Conservation (phyloP, 495 filamentous ascomycete genomes). For the Geopyxis carbonaria region DNA sequence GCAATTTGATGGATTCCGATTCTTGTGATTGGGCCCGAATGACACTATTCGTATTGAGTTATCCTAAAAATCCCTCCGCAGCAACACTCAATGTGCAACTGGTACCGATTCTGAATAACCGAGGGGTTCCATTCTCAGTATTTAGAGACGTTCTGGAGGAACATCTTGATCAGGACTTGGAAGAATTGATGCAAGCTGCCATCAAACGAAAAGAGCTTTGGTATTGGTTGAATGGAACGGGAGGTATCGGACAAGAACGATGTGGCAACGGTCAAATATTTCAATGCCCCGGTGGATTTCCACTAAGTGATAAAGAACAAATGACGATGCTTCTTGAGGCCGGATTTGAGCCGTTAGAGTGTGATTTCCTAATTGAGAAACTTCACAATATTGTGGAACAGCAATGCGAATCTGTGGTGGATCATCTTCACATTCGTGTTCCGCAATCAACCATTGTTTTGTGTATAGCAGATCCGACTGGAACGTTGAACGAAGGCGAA, state of each 20-base stretch:
- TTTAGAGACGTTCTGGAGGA: conserved; percentile 41
- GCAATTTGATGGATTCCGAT: conserved; percentile 23
- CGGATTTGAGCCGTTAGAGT: conserved; percentile 22
- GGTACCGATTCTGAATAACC: conserved; percentile 55
- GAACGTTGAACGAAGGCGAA: conserved; percentile 52
- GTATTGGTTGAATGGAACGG: conserved; percentile 37
- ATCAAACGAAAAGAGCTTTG: conserved; percentile 33
- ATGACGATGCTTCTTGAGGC: conserved; percentile 41
- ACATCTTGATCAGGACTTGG: conserved; percentile 42
- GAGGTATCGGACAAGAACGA: background rate
- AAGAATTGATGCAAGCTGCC: conserved; percentile 41
- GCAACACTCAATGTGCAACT: conserved; percentile 62
- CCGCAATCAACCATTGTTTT: conserved; percentile 59
- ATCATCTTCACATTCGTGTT: conserved; percentile 53
- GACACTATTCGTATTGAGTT: conserved; percentile 58
- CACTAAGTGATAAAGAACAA: conserved; percentile 33
- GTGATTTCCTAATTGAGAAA: conserved; percentile 40
- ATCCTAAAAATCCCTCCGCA: conserved; percentile 42
- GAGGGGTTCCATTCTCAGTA: conserved; percentile 33
- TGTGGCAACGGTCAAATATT: conserved; percentile 11
- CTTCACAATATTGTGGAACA: conserved; percentile 38
- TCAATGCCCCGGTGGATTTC: conserved; percentile 31
- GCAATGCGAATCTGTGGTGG: conserved; percentile 38
- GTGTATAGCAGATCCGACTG: conserved; percentile 67
- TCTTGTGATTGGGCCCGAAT: conserved; percentile 37